Evolutionary conservation across 2,329 filamentous ascomycete genomes (phyloP).

Genomic region (Pleomassaria siparia): DNA sequence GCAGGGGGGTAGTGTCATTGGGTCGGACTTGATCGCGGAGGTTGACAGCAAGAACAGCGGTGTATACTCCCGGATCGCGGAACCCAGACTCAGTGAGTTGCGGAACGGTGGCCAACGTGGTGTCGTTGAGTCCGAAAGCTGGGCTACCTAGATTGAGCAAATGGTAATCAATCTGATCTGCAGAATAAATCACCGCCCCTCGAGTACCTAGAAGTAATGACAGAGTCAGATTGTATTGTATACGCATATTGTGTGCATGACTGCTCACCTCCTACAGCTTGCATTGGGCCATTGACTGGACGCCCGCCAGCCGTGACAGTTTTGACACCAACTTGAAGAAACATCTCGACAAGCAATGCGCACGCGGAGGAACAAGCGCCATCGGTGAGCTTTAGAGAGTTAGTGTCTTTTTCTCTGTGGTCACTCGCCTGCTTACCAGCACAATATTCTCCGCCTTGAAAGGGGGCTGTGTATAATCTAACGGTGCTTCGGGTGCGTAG

Average conservation of each 20-base stretch:
- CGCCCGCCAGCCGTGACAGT: constrained; percentile 60
- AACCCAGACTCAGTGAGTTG: not conserved
- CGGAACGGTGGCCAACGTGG: not conserved
- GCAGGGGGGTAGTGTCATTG: constrained; percentile 21
- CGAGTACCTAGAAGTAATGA: not conserved
- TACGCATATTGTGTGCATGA: too few relatives aligned
- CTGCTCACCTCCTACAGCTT: constrained; percentile 52
- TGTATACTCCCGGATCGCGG: not conserved
- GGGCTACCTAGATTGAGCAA: constrained; percentile 5
- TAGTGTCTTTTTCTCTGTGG: not conserved
- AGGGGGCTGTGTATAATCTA: not conserved
- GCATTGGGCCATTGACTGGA: constrained; percentile 56
- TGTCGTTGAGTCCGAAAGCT: not conserved
- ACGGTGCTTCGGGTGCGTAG: not conserved
- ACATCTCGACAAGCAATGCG: constrained; percentile 52
- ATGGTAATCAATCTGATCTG: too few relatives aligned
- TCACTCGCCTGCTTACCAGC: not conserved
- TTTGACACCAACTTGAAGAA: constrained; percentile 54
- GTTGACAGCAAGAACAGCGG: constrained; percentile 27
- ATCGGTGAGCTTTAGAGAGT: constrained; percentile 45
- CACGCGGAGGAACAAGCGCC: constrained; percentile 60
- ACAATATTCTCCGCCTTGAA: constrained; percentile 5
- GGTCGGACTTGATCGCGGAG: constrained; percentile 34
- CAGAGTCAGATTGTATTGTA: too few relatives aligned
- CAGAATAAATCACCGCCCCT: too few relatives aligned